These are phyloP conservation scores for Ballota nigra DNA, from an alignment of 257 asterid genomes.

Conservation along the genomic window DNA sequence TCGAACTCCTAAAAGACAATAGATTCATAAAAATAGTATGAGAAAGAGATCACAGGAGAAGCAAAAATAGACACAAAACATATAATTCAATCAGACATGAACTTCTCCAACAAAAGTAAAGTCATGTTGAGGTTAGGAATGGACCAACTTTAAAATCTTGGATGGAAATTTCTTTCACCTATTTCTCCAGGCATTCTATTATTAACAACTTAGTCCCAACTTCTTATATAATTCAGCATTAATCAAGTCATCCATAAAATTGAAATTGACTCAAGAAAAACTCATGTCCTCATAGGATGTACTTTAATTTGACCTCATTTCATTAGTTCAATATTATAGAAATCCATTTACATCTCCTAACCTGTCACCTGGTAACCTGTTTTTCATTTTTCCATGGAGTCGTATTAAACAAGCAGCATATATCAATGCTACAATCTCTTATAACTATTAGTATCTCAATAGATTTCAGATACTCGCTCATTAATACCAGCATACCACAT, in stretches of 20 bases:
- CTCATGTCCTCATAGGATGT: neutral
- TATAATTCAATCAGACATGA: constrained; percentile 10
- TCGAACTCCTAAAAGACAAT: constrained; percentile 54
- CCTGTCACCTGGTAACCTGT: neutral
- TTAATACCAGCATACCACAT: neutral
- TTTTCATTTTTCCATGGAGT: neutral
- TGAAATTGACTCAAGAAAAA: neutral
- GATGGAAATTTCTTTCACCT: neutral
- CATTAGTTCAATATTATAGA: neutral
- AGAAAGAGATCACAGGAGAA: constrained; percentile 4
- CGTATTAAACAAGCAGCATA: neutral
- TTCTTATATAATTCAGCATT: neutral
- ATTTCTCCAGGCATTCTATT: neutral
- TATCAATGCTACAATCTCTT: neutral
- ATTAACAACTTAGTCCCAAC: neutral
- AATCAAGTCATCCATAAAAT: neutral
- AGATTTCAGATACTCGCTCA: neutral
- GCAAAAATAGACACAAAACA: neutral
- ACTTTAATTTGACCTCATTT: neutral
- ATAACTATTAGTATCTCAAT: neutral
- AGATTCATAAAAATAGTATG: constrained; percentile 2
- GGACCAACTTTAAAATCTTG: neutral
- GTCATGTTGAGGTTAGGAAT: neutral
- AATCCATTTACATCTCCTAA: constrained; percentile 6
- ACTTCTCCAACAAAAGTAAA: neutral